phyloP scores from a whole-genome alignment of 2,329 filamentous ascomycete genomes.

The Aspergillus sp. region DNA sequence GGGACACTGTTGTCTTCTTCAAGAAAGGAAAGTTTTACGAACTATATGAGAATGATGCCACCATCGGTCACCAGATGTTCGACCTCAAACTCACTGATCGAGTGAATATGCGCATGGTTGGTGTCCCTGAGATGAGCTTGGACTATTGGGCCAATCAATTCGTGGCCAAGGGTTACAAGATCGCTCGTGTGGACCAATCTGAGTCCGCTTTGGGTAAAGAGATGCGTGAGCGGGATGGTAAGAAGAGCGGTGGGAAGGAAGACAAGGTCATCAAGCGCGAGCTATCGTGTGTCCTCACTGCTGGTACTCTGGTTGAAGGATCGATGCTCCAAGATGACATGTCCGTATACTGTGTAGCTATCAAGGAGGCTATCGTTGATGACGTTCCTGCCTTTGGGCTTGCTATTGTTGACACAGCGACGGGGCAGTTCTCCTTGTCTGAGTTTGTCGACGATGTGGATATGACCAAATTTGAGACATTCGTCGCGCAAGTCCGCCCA shows the following conservation, averaged over 20 bases:
- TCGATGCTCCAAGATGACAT: constrained; percentile 98
- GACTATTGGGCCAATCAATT: constrained; percentile 98
- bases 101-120: constrained; percentile 99
- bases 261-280: constrained; percentile 93
- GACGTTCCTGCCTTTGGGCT: constrained; percentile 80
- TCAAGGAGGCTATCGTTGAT: constrained; percentile 70
- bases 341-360: constrained; percentile 90
- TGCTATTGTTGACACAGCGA: constrained; percentile 90
- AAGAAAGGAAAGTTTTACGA: constrained; percentile 99
- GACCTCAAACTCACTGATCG: constrained; percentile 96
- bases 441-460: constrained; percentile 88
- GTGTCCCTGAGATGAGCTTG: constrained; percentile 91
- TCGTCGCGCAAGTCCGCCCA: constrained; percentile 85
- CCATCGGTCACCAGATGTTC: constrained; percentile 90
- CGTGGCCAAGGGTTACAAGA: constrained; percentile 95
- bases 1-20: constrained; percentile 98
- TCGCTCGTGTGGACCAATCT: constrained; percentile 92
- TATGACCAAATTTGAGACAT: constrained; percentile 93
- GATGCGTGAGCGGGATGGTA: constrained; percentile 82
- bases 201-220: constrained; percentile 94
- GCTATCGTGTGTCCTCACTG: constrained; percentile 81
- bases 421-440: constrained; percentile 88
- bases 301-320: constrained; percentile 87
- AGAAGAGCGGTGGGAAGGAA: constrained; percentile 52
- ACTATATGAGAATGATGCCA: constrained; percentile 95